phyloP scores from a whole-genome alignment of 2,329 filamentous ascomycete species.

The Ustulina deusta region DNA sequence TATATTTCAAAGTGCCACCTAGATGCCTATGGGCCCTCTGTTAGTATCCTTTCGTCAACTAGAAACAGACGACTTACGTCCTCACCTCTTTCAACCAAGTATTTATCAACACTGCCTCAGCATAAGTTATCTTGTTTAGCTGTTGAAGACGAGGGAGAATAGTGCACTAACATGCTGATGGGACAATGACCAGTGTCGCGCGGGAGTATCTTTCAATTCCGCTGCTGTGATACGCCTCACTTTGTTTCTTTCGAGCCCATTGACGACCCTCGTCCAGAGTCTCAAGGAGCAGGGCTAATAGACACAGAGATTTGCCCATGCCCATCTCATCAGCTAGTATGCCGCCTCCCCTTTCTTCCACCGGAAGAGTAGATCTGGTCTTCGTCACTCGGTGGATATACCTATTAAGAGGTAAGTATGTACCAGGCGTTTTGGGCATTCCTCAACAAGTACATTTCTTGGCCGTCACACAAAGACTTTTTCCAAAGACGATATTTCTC shows the following conservation, averaged over 20 bases:
- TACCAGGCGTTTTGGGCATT: not conserved
- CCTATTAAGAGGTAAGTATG: constrained; percentile 40
- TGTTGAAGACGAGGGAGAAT: not conserved
- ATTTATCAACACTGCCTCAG: constrained; percentile 20
- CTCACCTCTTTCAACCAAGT: constrained; percentile 24
- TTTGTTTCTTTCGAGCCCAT: constrained; percentile 51
- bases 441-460: constrained; percentile 44
- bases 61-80: not conserved
- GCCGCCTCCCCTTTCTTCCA: constrained; percentile 55
- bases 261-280: constrained; percentile 53
- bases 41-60: not conserved
- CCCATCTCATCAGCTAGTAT: constrained; percentile 73
- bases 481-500: constrained; percentile 52
- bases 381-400: constrained; percentile 58
- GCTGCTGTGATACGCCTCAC: constrained; percentile 34
- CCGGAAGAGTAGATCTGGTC: constrained; percentile 44
- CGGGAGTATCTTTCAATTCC: constrained; percentile 46
- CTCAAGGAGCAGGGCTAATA: constrained; percentile 61
- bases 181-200: constrained; percentile 60
- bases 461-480: constrained; percentile 43
- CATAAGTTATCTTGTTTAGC: not conserved
- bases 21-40: constrained; percentile 50
- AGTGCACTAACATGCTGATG: constrained; percentile 55
- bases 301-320: constrained; percentile 68
- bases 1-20: constrained; percentile 44